Base-by-base conservation (phyloP, 495 filamentous ascomycete species). In the Talaromyces liani region DNA sequence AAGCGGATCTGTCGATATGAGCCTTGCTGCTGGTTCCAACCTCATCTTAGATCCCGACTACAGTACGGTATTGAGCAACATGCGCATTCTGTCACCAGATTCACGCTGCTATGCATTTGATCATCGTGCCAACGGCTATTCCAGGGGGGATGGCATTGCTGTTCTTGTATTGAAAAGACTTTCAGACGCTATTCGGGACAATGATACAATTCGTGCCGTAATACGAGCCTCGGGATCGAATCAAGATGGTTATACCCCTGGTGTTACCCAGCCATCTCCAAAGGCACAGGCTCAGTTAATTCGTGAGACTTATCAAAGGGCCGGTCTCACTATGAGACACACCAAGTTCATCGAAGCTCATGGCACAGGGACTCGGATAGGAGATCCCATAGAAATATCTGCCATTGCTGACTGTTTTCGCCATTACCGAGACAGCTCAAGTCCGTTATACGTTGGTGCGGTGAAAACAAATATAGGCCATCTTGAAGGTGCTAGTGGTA, bases 401-500 rank as follows among this genome's bases (percentile, higher is more conserved):
- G 67, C 67, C n/a, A 67, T 69, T 20, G 60, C 31, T 7, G 31
- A 53, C 4, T 39, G 31, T 6, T 41, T 69, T 14, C 34, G 51
- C 14, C 20, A 41, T 16, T 45, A 58, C 16, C 57, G 65, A 4
- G 34, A 27, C 4, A 24, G 61, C 1, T 60, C 58, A 31, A 65
- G 69, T 22, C 60, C 60, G 14, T 20, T 61, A 1, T 65, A 47
- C 58, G 67, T 74, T 57, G 64, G 64, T 5, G 47, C 58, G 7
- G 58, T 65, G 20, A 65, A 65, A 25, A 29, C 59, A 12, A 65
- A 65, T 20, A 56, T 65, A 20, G 64, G 83, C 14, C 84, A 86
- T 67, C 66, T 80, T 2, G 84, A 86, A 65, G 79, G 74, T 20
- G 78, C 75, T 47, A 75, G 73, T 39, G 83, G 84, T 25, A 74